These are phyloP conservation scores for Pseudotsuga menziesii DNA, from an alignment of 75 land plant species.

Conservation along the genomic window DNA sequence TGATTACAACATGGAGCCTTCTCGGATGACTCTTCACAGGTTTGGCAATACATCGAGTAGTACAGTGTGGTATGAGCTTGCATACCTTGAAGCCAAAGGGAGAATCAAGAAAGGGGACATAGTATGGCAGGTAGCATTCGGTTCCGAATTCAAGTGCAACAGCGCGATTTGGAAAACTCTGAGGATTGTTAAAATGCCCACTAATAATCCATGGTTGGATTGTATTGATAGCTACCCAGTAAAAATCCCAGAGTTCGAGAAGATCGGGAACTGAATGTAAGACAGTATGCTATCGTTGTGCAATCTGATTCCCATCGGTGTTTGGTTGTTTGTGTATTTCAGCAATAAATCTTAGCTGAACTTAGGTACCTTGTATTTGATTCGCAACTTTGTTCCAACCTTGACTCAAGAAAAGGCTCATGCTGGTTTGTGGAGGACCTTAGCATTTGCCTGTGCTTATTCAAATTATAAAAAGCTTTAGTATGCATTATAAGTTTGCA, in stretches of 20 bases:
- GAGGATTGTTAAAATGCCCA: not conserved
- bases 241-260: not conserved
- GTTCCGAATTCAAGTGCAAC: constrained; percentile 26
- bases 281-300: too few relatives aligned
- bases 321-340: too few relatives aligned
- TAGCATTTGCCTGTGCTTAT: too few relatives aligned
- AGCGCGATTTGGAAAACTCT: constrained; percentile 19
- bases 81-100: constrained; percentile 28
- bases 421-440: too few relatives aligned
- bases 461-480: too few relatives aligned
- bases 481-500: too few relatives aligned
- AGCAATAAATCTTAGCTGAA: too few relatives aligned
- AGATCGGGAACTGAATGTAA: too few relatives aligned
- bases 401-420: too few relatives aligned
- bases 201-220: constrained; percentile 16
- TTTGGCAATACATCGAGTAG: constrained; percentile 32
- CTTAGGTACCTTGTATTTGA: too few relatives aligned
- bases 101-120: constrained; percentile 16
- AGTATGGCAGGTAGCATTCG: constrained; percentile 37
- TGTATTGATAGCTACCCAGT: constrained; percentile 20
- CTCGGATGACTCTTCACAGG: constrained; percentile 28
- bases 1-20: constrained; percentile 33
- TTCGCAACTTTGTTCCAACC: too few relatives aligned
- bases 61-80: constrained; percentile 30
- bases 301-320: too few relatives aligned